phyloP scores from a whole-genome alignment of 1,284 basidiomycete species.

The Afroboletus lepidellus region DNA sequence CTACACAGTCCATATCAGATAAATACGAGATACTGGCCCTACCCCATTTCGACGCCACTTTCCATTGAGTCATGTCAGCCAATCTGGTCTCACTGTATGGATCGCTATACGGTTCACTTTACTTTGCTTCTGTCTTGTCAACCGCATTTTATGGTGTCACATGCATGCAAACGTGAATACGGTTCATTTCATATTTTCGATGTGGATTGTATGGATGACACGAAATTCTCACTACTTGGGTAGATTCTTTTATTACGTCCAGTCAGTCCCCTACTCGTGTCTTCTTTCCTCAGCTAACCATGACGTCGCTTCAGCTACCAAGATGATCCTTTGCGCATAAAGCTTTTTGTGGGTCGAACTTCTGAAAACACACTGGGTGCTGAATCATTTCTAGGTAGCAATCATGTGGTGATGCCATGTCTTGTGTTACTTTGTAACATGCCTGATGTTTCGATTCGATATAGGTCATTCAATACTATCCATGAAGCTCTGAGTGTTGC shows the following conservation, averaged over 20 bases:
- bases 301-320: not conserved
- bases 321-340: not conserved
- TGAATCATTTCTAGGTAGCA: not conserved
- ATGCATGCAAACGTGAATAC: too few relatives aligned
- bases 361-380: not conserved
- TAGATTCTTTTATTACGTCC: not conserved
- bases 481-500: slow-evolving; percentile 1
- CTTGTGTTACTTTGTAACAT: not conserved
- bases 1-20: too few relatives aligned
- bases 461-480: not conserved
- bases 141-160: too few relatives aligned
- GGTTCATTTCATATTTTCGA: too few relatives aligned
- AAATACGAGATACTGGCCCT: too few relatives aligned
- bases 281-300: not conserved
- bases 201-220: too few relatives aligned
- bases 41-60: not conserved
- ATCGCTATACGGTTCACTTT: not conserved
- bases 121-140: not conserved
- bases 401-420: not conserved
- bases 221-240: not conserved
- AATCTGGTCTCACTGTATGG: not conserved
- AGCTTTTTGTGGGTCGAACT: not conserved
- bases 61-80: not conserved
- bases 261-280: not conserved
- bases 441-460: not conserved